Conservation (phyloP, 2,329 filamentous ascomycete genomes). For the Graphilbum fragrans region DNA sequence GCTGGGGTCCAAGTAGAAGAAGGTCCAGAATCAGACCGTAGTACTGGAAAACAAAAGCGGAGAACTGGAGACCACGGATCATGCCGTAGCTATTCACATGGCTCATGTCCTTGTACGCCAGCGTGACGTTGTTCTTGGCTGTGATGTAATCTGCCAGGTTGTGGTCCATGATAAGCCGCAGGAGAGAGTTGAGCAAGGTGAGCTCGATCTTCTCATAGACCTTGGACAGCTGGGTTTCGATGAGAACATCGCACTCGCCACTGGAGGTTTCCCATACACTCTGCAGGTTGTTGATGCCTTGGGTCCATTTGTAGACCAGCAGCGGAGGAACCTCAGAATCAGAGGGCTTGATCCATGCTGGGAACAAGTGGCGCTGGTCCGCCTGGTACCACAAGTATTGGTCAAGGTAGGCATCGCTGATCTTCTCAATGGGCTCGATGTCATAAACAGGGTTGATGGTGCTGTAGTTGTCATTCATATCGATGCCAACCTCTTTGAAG, state of each 20-base stretch:
- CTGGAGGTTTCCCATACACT: constrained; percentile 90
- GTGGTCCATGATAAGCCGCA: constrained; percentile 97
- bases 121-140: constrained; percentile 96
- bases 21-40: constrained; percentile 94
- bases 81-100: constrained; percentile 98
- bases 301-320: constrained; percentile 96
- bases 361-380: constrained; percentile 92
- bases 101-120: constrained; percentile 99
- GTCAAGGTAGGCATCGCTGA: constrained; percentile 95
- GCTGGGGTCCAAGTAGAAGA: constrained; percentile 79
- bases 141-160: constrained; percentile 98
- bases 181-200: constrained; percentile 82
- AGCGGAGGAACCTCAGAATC: constrained; percentile 95
- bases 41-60: constrained; percentile 97
- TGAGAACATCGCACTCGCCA: constrained; percentile 96
- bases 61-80: constrained; percentile 96
- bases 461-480: constrained; percentile 99
- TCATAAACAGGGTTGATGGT: constrained; percentile 99
- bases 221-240: constrained; percentile 97
- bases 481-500: constrained; percentile 98
- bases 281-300: constrained; percentile 96
- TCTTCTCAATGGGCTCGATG: constrained; percentile 98
- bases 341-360: constrained; percentile 97
- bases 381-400: constrained; percentile 99
- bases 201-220: constrained; percentile 99